These are phyloP conservation scores for Mortierella alpina DNA, from an alignment of 192 early-diverging fungal species.

Conservation along the genomic window DNA sequence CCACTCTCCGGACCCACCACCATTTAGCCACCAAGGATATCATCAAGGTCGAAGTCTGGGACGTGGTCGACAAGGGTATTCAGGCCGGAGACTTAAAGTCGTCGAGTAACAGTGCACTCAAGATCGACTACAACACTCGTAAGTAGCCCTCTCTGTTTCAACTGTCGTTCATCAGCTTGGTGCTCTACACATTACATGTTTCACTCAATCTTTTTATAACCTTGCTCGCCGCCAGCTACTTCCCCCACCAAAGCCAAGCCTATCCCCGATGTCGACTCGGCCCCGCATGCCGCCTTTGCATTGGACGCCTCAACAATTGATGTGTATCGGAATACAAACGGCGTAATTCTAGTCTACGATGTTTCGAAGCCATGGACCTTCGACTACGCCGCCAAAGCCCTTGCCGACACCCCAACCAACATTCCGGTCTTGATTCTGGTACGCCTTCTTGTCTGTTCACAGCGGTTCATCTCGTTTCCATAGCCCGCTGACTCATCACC, in stretches of 20 bases:
- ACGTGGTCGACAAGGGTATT: slow-evolving; percentile 67
- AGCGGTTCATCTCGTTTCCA: background rate
- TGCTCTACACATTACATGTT: background rate
- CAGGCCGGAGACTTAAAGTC: slow-evolving; percentile 33
- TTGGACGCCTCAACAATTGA: slow-evolving; percentile 69
- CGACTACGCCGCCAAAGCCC: slow-evolving; percentile 61
- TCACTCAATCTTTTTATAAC: slow-evolving; percentile 11
- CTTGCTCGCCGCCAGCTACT: slow-evolving; percentile 5
- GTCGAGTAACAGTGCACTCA: slow-evolving; percentile 25
- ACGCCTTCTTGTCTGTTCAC: slow-evolving; percentile 9
- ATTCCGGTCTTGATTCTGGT: slow-evolving; percentile 64
- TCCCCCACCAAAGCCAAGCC: slow-evolving; percentile 30
- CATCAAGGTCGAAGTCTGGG: slow-evolving; percentile 72
- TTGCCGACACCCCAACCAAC: slow-evolving; percentile 55
- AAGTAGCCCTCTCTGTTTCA: slow-evolving; percentile 1
- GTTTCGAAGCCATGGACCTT: slow-evolving; percentile 72
- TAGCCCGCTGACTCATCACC: background rate
- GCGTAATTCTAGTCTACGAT: slow-evolving; percentile 67
- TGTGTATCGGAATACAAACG: slow-evolving; percentile 70
- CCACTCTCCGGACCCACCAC: background rate
- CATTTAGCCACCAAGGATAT: slow-evolving; percentile 62
- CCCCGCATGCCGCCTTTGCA: slow-evolving; percentile 45
- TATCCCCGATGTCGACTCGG: background rate
- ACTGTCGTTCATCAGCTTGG: background rate
- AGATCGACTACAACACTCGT: slow-evolving; percentile 54